Evolutionary conservation across 202 grass and related monocot genomes (phyloP).

Genomic region (Setaria viridis): DNA sequence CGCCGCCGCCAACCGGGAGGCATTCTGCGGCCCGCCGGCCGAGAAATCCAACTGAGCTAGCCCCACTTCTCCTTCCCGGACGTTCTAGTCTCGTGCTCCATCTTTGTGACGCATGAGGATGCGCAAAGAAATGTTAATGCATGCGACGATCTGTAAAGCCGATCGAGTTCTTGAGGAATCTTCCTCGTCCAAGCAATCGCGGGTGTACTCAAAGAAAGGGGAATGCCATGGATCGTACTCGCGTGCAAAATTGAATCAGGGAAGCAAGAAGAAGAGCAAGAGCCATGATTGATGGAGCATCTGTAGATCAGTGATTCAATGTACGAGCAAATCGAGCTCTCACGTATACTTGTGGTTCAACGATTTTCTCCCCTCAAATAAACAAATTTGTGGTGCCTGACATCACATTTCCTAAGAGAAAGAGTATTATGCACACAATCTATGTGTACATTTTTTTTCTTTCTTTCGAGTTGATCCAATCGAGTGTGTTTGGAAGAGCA

Average conservation of each 20-base stretch:
- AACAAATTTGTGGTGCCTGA: not conserved
- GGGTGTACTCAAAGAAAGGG: not conserved
- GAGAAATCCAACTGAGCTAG: conserved; percentile 18
- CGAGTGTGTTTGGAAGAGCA: not conserved
- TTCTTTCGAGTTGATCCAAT: not conserved
- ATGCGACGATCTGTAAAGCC: not conserved
- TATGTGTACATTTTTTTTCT: not conserved
- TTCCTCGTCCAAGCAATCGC: not conserved
- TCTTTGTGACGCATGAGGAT: not conserved
- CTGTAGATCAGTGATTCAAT: not conserved
- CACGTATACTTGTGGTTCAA: not conserved
- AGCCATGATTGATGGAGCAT: not conserved
- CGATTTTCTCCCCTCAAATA: not conserved
- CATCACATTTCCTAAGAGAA: not conserved
- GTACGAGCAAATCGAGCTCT: not conserved
- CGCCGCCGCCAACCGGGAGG: conserved; percentile 44
- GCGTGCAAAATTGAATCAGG: not conserved
- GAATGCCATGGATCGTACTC: not conserved
- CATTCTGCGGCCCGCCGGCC: conserved; percentile 58
- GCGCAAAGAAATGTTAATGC: not conserved
- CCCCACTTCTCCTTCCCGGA: no score
- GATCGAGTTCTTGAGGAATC: not conserved
- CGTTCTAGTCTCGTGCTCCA: not conserved
- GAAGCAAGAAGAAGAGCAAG: not conserved
- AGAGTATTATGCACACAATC: not conserved